Conservation (phyloP, 805 yeast genomes). For the Monosporozyma yasuniensis region DNA sequence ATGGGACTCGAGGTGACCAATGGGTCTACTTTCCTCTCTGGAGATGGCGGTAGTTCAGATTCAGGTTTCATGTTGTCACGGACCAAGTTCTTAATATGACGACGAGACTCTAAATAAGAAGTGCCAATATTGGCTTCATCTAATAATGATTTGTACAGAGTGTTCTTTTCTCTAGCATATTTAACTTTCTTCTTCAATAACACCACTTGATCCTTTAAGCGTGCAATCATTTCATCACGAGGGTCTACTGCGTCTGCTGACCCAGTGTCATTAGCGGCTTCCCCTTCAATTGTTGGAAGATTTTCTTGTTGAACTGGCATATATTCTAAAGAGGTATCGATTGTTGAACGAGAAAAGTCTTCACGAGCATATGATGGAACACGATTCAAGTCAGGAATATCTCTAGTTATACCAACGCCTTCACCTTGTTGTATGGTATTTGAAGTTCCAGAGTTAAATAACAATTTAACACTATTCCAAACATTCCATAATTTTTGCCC, state of each 20-base stretch:
- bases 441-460: neutral
- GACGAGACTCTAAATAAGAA: slow-evolving; percentile 26
- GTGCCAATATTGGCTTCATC: slow-evolving; percentile 29
- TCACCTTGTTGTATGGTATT: neutral
- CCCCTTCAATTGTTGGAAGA: neutral
- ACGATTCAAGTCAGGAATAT: neutral
- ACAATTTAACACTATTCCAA: neutral
- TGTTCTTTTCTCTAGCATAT: slow-evolving; percentile 26
- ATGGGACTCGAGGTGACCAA: slow-evolving; percentile 30
- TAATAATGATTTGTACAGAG: slow-evolving; percentile 22
- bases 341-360: neutral
- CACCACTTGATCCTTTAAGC: slow-evolving; percentile 3
- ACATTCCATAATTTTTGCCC: neutral
- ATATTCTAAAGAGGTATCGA: slow-evolving; percentile 2
- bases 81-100: slow-evolving; percentile 28
- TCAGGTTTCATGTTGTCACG: slow-evolving; percentile 25
- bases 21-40: slow-evolving; percentile 17
- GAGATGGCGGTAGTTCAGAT: slow-evolving; percentile 26
- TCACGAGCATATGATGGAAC: neutral
- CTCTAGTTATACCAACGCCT: neutral
- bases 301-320: slow-evolving; percentile 1
- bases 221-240: neutral
- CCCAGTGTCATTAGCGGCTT: neutral
- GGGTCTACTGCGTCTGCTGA: neutral
- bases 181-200: slow-evolving; percentile 15